phyloP scores from a whole-genome alignment of 2,329 filamentous ascomycete species.

The Exophiala oligosperma region DNA sequence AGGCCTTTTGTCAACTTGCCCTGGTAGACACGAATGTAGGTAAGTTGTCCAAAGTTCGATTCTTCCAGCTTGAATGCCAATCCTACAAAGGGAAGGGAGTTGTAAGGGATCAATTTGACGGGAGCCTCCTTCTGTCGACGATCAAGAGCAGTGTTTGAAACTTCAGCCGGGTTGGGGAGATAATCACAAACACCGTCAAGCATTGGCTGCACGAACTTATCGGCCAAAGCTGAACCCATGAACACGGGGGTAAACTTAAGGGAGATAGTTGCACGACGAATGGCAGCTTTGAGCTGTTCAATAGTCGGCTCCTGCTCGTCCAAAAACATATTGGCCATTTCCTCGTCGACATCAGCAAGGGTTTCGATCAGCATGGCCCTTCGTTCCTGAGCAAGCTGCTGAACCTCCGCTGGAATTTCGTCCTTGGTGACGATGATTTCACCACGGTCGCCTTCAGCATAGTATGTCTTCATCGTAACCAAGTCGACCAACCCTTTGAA shows the following conservation, averaged over 20 bases:
- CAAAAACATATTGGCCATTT: slow-evolving; percentile 92
- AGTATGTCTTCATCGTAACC: slow-evolving; percentile 87
- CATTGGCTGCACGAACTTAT: slow-evolving; percentile 95
- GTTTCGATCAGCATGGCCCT: slow-evolving; percentile 87
- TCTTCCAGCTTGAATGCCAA: slow-evolving; percentile 99
- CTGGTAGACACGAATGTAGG: slow-evolving; percentile 98
- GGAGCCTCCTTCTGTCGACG: slow-evolving; percentile 73
- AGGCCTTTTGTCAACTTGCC: slow-evolving; percentile 83
- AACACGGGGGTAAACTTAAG: slow-evolving; percentile 92
- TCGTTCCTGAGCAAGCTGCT: slow-evolving; percentile 76
- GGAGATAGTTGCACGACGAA: slow-evolving; percentile 83
- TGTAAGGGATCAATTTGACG: slow-evolving; percentile 89
- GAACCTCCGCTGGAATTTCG: slow-evolving; percentile 78
- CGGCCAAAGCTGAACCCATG: slow-evolving; percentile 92
- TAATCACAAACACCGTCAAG: slow-evolving; percentile 95
- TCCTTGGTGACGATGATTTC: slow-evolving; percentile 74
- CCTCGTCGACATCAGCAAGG: slow-evolving; percentile 94
- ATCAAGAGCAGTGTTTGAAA: slow-evolving; percentile 87
- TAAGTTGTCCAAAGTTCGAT: slow-evolving; percentile 96
- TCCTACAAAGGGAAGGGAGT: slow-evolving; percentile 89
- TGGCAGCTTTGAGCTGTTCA: slow-evolving; percentile 85
- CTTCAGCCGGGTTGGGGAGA: slow-evolving; percentile 85
- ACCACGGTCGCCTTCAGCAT: slow-evolving; percentile 81
- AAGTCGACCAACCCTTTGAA: slow-evolving; percentile 93
- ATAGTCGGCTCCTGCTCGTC: slow-evolving; percentile 79